phyloP scores from a whole-genome alignment of 257 asterid genomes.

The Rauvolfia tetraphylla region DNA sequence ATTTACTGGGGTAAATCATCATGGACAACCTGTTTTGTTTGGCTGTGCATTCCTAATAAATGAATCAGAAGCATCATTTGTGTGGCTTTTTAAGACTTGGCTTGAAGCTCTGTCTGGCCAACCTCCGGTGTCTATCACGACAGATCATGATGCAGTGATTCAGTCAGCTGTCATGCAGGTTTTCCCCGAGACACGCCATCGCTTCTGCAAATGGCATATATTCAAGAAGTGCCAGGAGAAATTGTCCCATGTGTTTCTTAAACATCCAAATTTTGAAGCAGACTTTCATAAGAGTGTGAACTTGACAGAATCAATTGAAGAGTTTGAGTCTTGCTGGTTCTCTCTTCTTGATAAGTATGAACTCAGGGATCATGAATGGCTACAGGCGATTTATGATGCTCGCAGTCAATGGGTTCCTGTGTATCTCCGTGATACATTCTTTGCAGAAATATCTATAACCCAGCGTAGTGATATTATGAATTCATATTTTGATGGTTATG shows the following conservation, averaged over 20 bases:
- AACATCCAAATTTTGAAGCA: constrained; percentile 74
- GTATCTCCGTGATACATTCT: constrained; percentile 80
- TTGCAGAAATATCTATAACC: constrained; percentile 88
- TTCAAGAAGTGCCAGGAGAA: constrained; percentile 94
- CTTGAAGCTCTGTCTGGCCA: constrained; percentile 76
- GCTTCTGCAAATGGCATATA: constrained; percentile 98
- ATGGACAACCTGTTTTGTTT: constrained; percentile 89
- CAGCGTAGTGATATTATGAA: constrained; percentile 90
- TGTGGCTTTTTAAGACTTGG: constrained; percentile 91
- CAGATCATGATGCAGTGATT: constrained; percentile 78
- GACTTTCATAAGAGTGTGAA: constrained; percentile 86
- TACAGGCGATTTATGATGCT: constrained; percentile 55
- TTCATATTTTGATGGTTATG: constrained; percentile 92
- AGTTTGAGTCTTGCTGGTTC: constrained; percentile 87
- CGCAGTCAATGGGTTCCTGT: constrained; percentile 94
- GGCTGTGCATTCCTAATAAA: constrained; percentile 90
- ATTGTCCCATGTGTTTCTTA: constrained; percentile 65
- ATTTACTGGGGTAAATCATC: constrained; percentile 94
- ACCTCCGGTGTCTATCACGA: constrained; percentile 79
- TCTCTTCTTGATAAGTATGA: constrained; percentile 67
- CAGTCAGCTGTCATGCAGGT: constrained; percentile 75
- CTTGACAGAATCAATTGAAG: constrained; percentile 67
- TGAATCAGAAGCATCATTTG: constrained; percentile 86
- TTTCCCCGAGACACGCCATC: constrained; percentile 75
- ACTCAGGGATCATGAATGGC: constrained; percentile 78